These are phyloP conservation scores for Hanseniaspora singularis DNA, from an alignment of 805 yeast genomes.

Conservation along the genomic window DNA sequence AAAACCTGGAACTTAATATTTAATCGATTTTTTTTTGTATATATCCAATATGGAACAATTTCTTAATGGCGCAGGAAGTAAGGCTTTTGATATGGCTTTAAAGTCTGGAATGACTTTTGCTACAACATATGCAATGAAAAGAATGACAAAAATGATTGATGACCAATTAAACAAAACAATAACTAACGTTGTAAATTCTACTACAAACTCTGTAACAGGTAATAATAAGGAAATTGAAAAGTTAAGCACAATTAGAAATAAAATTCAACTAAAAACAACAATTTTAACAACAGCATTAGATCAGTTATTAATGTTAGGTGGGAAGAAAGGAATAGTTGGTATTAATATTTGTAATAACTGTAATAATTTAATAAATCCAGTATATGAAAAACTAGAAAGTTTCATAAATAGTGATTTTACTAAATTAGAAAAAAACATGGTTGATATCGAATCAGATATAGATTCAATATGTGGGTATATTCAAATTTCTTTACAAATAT, in stretches of 20 bases:
- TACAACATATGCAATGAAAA: slow-evolving; percentile 57
- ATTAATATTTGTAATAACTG: slow-evolving; percentile 43
- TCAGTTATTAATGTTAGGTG: slow-evolving; percentile 40
- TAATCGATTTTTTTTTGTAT: too few species aligned
- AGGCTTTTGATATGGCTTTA: slow-evolving; percentile 69
- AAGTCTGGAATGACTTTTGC: slow-evolving; percentile 66
- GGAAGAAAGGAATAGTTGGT: slow-evolving; percentile 53
- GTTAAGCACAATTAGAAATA: slow-evolving; percentile 34
- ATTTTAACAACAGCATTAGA: slow-evolving; percentile 59
- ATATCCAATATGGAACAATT: slow-evolving; percentile 37
- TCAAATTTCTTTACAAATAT: not conserved
- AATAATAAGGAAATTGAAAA: slow-evolving; percentile 34
- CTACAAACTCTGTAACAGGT: slow-evolving; percentile 12
- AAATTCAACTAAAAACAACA: slow-evolving; percentile 45
- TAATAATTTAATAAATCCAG: slow-evolving; percentile 44
- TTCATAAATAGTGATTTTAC: slow-evolving; percentile 29
- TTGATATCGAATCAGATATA: not conserved
- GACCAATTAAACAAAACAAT: slow-evolving; percentile 14
- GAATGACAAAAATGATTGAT: slow-evolving; percentile 41
- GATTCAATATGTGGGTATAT: not conserved
- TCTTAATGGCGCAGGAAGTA: slow-evolving; percentile 50
- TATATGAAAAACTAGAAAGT: slow-evolving; percentile 34
- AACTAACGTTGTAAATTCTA: slow-evolving; percentile 29
- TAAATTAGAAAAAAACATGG: slow-evolving; percentile 9
- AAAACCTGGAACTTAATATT: too few species aligned